These are phyloP conservation scores for Rhytidhysteron rufulum DNA, from an alignment of 2,329 filamentous ascomycete genomes.

Conservation along the genomic window DNA sequence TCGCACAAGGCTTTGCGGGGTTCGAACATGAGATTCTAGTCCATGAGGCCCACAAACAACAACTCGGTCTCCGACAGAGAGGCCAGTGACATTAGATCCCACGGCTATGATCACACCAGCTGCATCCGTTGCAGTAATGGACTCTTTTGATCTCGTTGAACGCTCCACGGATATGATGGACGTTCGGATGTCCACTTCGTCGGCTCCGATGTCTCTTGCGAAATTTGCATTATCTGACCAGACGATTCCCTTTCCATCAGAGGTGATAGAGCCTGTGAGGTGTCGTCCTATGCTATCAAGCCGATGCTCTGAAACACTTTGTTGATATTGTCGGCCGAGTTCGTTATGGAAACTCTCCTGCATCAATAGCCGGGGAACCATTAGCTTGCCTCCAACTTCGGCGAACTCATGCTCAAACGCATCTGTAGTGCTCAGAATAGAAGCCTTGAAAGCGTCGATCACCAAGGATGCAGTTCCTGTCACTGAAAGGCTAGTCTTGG, in stretches of 20 bases:
- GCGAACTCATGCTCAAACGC: neutral
- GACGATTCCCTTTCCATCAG: slow-evolving; percentile 6
- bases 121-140: slow-evolving; percentile 6
- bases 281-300: too few species aligned
- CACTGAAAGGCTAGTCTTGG: too few species aligned
- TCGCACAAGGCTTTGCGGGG: neutral
- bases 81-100: neutral
- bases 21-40: neutral
- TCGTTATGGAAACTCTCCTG: too few species aligned
- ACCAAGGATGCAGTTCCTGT: neutral
- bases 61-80: neutral
- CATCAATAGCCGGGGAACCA: slow-evolving; percentile 6
- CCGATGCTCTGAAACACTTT: too few species aligned
- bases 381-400: neutral
- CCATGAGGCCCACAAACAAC: neutral
- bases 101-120: slow-evolving; percentile 3
- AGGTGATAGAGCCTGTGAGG: too few species aligned
- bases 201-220: slow-evolving; percentile 3
- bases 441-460: neutral
- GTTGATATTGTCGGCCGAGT: too few species aligned
- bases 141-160: slow-evolving; percentile 23
- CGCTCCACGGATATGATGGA: slow-evolving; percentile 13
- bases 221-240: slow-evolving; percentile 1
- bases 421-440: neutral
- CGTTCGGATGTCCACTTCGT: slow-evolving; percentile 13